A percentile compares a stretch with the other conserved stretches of the same genome.
phyloP scores from a whole-genome alignment of 179 eudicot genomes.

The Silene vulgaris region DNA sequence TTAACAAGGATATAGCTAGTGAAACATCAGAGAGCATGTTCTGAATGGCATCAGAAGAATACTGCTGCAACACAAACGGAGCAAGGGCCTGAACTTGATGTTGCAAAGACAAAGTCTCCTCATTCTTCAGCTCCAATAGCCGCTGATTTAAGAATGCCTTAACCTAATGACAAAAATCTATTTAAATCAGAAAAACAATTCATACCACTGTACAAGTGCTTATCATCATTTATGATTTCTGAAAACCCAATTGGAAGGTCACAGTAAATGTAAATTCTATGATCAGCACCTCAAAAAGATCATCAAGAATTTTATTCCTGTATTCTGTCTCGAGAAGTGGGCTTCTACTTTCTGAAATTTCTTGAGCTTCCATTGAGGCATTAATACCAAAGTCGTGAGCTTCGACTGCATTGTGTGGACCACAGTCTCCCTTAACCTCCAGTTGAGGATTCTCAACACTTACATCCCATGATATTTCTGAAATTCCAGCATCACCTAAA shows the following conservation, averaged over 20 bases:
- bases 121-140: slow-evolving; percentile 61
- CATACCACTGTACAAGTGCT: not conserved
- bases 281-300: slow-evolving; percentile 73
- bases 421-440: slow-evolving; percentile 36
- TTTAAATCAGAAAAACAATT: too few relatives aligned
- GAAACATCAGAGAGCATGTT: slow-evolving; percentile 72
- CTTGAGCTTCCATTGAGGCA: slow-evolving; percentile 38
- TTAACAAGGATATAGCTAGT: slow-evolving; percentile 56
- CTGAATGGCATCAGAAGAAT: slow-evolving; percentile 65
- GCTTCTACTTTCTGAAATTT: slow-evolving; percentile 47
- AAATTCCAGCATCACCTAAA: slow-evolving; percentile 36
- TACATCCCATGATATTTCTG: slow-evolving; percentile 79
- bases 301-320: slow-evolving; percentile 86
- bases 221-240: too few relatives aligned
- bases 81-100: slow-evolving; percentile 95
- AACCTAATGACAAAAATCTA: slow-evolving; percentile 38
- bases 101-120: slow-evolving; percentile 78
- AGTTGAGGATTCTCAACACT: slow-evolving; percentile 65
- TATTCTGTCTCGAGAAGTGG: slow-evolving; percentile 85
- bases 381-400: slow-evolving; percentile 32
- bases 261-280: too few relatives aligned
- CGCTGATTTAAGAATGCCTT: slow-evolving; percentile 89
- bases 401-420: slow-evolving; percentile 31
- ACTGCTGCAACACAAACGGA: slow-evolving; percentile 87
- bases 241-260: not conserved